A percentile compares a stretch with the other conserved stretches of the same genome.
phyloP scores from a whole-genome alignment of 768 basidiomycete genomes.

The Leucogyrophana mollusca region DNA sequence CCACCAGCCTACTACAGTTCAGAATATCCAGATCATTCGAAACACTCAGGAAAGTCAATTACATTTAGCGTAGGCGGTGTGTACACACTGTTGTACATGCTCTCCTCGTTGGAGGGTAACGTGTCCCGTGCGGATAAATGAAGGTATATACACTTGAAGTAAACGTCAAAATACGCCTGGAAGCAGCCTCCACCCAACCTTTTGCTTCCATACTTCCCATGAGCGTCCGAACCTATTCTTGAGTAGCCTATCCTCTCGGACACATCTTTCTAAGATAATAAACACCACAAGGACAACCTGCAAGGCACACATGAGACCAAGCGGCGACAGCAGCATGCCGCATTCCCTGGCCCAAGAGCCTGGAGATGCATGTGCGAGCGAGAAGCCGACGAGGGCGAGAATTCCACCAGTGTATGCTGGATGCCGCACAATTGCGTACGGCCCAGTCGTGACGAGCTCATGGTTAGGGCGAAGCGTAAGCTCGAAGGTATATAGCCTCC shows the following conservation, averaged over 20 bases:
- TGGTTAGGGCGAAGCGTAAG: conserved; percentile 17
- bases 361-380: conserved; percentile 7
- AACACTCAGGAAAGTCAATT: too few relatives aligned
- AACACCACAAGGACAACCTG: not conserved
- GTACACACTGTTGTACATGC: too few relatives aligned
- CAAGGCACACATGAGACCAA: not conserved
- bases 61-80: too few relatives aligned
- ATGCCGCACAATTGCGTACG: conserved; percentile 12
- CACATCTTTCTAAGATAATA: not conserved
- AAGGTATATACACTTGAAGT: too few relatives aligned
- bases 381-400: conserved; percentile 5
- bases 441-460: conserved; percentile 12
- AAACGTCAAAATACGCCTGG: conserved; percentile 15
- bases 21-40: too few relatives aligned
- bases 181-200: conserved; percentile 9
- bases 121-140: too few relatives aligned
- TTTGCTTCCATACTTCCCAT: conserved; percentile 12
- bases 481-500: conserved; percentile 39
- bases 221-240: conserved; percentile 7
- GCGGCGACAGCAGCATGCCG: not conserved
- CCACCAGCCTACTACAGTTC: too few relatives aligned
- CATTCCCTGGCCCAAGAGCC: conserved; percentile 17
- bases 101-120: too few relatives aligned
- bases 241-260: conserved; percentile 3
- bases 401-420: conserved; percentile 11